phyloP scores from a whole-genome alignment of 23 red algal species.

The Gracilariopsis chorda region DNA sequence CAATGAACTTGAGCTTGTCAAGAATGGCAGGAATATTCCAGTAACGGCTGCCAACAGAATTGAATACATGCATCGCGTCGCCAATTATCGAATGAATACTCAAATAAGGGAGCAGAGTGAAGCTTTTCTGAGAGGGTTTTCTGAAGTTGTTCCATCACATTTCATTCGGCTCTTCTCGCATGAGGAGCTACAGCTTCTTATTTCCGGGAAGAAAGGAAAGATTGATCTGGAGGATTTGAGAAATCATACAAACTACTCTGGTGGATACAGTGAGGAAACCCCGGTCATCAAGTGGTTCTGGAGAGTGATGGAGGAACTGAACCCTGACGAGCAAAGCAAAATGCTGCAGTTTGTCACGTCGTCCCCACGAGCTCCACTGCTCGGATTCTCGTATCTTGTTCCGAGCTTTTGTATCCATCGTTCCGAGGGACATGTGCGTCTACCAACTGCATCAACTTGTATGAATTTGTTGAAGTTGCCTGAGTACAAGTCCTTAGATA shows the following conservation, averaged over 20 bases:
- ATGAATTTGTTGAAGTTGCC: constrained; percentile 99
- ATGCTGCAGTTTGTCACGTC: constrained; percentile 98
- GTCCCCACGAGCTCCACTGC: constrained; percentile 86
- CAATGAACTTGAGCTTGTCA: constrained; percentile 78
- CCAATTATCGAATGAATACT: constrained; percentile 87
- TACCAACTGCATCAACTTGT: constrained; percentile 94
- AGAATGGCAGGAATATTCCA: constrained; percentile 61
- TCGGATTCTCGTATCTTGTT: constrained; percentile 93
- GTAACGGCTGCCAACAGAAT: constrained; percentile 89
- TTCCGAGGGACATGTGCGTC: constrained; percentile 87
- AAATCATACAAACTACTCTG: constrained; percentile 79
- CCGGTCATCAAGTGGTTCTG: constrained; percentile 87
- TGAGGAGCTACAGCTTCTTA: constrained; percentile 86
- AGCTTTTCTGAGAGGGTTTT: constrained; percentile 82
- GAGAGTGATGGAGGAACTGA: constrained; percentile 68
- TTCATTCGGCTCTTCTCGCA: constrained; percentile 88
- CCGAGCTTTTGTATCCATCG: constrained; percentile 95
- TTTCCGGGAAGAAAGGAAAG: constrained; percentile 69
- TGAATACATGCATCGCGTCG: constrained; percentile 94
- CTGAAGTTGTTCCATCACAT: constrained; percentile 77
- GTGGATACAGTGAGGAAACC: constrained; percentile 85
- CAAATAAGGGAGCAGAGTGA: constrained; percentile 81
- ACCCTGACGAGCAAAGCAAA: constrained; percentile 70
- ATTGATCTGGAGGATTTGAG: constrained; percentile 84
- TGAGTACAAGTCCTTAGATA: constrained; percentile 61